Base-by-base conservation (phyloP, 169 alveolate genomes). In the Plasmodium coatneyi region DNA sequence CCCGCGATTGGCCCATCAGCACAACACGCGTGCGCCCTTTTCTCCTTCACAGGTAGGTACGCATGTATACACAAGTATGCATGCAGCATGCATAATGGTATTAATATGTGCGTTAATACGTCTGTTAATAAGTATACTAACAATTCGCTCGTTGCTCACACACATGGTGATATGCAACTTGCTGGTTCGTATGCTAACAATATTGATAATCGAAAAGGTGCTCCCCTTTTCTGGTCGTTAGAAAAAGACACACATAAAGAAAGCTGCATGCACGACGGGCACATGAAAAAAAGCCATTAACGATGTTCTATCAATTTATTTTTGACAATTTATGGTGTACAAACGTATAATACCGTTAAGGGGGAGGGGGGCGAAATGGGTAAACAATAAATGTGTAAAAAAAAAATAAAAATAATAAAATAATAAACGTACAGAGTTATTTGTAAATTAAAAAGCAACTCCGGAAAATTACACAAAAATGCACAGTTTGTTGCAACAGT, bases 101-200 rank as follows among this genome's bases (percentile, higher is more conserved):
- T 66, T 49, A 1, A 46, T 46, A 46, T 10, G 56, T 46, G 56
- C n/a, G 56, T 46, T 46, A 1, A 9, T 46, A 12, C 3, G 56
- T 46, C 1, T 12, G n/a, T 46, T 46, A 46, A 49, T 49, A 12
- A 12, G 60, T 12, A 49, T 16, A 12, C 1, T 66, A 66, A 66
- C 76, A 66, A 66, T 25, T 66, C 2, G 76, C 76, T 66, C 36
- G 76, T 9, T 6, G 30, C 39, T 28, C 76, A 16, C 36, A 66
- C 36, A 56, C 32, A 82, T 43, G 6, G 80, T 41, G 90, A 56
- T 82, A 56, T 82, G 90, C 79, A 82, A 49, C 79, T 39, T 52
- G 14, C 71, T 82, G 16, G 71, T 25, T 36, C 2, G 43, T 16
- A 32, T 32, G n/a, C 22, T 82, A 82, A 5, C 12, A 54, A 82